Evolutionary conservation across 805 yeast species (phyloP).

Genomic region (Metschnikowia aberdeeniae): DNA sequence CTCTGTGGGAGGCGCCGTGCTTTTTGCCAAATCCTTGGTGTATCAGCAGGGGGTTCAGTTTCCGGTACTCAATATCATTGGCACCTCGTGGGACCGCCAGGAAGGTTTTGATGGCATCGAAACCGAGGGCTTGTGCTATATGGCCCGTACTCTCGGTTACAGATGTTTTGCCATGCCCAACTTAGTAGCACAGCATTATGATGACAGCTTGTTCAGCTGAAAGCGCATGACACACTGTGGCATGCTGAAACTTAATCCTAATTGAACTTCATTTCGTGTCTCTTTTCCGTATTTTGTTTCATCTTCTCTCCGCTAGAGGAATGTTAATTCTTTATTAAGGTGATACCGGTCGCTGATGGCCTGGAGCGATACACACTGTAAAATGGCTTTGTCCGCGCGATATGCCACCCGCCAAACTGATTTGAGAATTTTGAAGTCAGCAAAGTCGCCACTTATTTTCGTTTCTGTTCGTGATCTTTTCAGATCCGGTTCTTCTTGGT

Average conservation of each 20-base stretch:
- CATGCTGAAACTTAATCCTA: background rate
- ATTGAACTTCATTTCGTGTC: background rate
- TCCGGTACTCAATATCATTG: conserved; percentile 44
- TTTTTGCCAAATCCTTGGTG: conserved; percentile 40
- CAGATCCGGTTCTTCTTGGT: conserved; percentile 1
- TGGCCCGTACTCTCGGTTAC: conserved; percentile 43
- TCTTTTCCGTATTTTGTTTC: too few species aligned
- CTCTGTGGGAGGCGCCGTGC: conserved; percentile 51
- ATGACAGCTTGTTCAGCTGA: background rate
- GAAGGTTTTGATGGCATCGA: conserved; percentile 55
- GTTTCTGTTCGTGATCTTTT: conserved; percentile 8
- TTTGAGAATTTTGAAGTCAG: conserved; percentile 40
- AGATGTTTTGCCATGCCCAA: conserved; percentile 50
- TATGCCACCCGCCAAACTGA: conserved; percentile 41
- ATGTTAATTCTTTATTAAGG: conserved; percentile 16
- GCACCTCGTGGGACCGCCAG: conserved; percentile 42
- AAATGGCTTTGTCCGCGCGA: conserved; percentile 21
- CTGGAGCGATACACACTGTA: conserved; percentile 29
- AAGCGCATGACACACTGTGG: too few species aligned
- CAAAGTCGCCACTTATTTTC: conserved; percentile 29
- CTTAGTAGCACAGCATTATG: conserved; percentile 36
- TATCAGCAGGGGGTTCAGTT: conserved; percentile 45
- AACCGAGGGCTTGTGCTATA: conserved; percentile 50
- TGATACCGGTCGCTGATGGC: conserved; percentile 26
- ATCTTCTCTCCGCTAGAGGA: conserved; percentile 11